Conservation (phyloP, 805 yeast genomes). For the Kluyveromyces wickerhamii region DNA sequence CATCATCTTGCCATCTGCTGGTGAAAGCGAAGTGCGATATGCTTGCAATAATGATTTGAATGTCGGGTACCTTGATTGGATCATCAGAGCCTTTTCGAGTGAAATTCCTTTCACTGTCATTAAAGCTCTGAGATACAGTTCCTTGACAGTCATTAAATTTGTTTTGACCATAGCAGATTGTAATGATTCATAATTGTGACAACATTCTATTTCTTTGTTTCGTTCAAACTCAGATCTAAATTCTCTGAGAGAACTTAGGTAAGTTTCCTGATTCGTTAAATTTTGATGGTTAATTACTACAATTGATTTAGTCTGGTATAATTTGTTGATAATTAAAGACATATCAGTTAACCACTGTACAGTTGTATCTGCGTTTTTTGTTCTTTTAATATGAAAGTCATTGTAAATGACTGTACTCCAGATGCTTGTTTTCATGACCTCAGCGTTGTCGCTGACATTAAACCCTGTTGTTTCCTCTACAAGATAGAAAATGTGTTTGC, state of each 20-base stretch:
- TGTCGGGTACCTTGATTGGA: constrained; percentile 66
- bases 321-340: constrained; percentile 43
- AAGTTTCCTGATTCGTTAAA: constrained; percentile 44
- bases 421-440: constrained; percentile 69
- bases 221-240: constrained; percentile 42
- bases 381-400: constrained; percentile 58
- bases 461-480: constrained; percentile 62
- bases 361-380: constrained; percentile 69
- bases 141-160: constrained; percentile 61
- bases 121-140: constrained; percentile 65
- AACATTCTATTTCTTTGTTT: constrained; percentile 28
- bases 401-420: constrained; percentile 60
- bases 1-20: constrained; percentile 21
- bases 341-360: constrained; percentile 34
- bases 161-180: constrained; percentile 64
- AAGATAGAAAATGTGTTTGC: constrained; percentile 61
- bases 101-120: constrained; percentile 78
- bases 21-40: constrained; percentile 20
- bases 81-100: constrained; percentile 71
- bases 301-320: constrained; percentile 35
- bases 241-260: constrained; percentile 32
- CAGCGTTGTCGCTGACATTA: constrained; percentile 40
- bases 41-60: constrained; percentile 44
- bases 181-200: constrained; percentile 47
- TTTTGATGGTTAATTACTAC: constrained; percentile 46